phyloP scores from a whole-genome alignment of 495 filamentous ascomycete genomes.

The Penicillium pulvis region DNA sequence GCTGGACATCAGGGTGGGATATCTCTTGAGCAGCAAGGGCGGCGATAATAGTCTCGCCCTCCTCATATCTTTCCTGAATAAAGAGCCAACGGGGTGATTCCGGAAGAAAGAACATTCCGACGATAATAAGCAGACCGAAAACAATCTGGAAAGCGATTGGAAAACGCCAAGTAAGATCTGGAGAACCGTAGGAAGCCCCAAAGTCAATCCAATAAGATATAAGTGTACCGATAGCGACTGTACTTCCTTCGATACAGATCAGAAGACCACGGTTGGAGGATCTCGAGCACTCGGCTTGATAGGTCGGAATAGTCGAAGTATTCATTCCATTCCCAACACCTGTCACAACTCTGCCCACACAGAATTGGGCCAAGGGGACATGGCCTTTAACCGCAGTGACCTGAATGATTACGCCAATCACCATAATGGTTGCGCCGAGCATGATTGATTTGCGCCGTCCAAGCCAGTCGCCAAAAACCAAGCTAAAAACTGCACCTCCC shows the following conservation, averaged over 20 bases:
- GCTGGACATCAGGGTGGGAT: conserved; percentile 16
- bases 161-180: conserved; percentile 48
- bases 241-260: conserved; percentile 39
- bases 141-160: conserved; percentile 73
- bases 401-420: background rate
- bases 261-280: background rate
- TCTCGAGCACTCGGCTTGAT: conserved; percentile 2
- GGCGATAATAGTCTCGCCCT: conserved; percentile 63
- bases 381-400: conserved; percentile 13
- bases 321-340: conserved; percentile 2
- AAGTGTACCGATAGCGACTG: conserved; percentile 68
- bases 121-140: conserved; percentile 61
- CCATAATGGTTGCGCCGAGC: background rate
- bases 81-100: conserved; percentile 73
- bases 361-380: background rate
- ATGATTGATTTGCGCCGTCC: background rate
- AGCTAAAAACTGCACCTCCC: background rate
- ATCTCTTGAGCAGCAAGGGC: conserved; percentile 34
- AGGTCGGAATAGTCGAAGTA: background rate
- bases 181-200: conserved; percentile 56
- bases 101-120: conserved; percentile 60
- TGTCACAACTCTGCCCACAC: background rate
- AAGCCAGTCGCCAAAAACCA: background rate
- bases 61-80: conserved; percentile 55
- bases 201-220: conserved; percentile 81